Conservation (phyloP, 257 asterid species). For the Cynanchum wilfordii region DNA sequence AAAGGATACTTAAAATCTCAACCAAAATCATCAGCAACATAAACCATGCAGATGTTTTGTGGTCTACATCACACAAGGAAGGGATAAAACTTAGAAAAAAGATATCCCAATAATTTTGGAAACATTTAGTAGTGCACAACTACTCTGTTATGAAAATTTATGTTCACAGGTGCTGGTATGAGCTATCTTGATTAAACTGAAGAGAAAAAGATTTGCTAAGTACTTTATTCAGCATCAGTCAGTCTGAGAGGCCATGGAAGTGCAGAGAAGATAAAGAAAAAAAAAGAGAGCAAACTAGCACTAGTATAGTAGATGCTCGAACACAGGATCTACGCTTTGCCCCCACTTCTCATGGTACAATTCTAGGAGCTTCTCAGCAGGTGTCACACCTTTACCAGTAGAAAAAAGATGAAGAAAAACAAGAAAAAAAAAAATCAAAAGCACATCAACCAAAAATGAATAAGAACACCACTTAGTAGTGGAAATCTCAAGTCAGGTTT, state of each 20-base stretch:
- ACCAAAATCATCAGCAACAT: not conserved
- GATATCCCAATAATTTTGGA: not conserved
- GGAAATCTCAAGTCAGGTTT: no score
- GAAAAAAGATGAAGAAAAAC: not conserved
- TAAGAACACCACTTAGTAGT: not conserved
- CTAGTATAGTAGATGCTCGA: conserved; percentile 82
- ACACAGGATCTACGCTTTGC: conserved; percentile 72
- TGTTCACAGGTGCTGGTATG: not conserved
- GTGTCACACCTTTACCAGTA: conserved; percentile 60
- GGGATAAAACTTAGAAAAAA: not conserved
- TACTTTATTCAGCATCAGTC: not conserved
- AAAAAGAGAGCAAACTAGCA: not conserved
- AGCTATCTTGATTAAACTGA: not conserved
- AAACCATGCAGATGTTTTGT: not conserved
- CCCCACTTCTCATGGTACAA: conserved; percentile 94
- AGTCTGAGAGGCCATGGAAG: not conserved
- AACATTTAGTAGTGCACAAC: not conserved
- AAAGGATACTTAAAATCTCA: not conserved
- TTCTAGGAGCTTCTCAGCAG: conserved; percentile 87
- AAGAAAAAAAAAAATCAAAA: not conserved
- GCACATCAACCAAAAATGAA: not conserved
- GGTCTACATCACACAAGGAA: not conserved
- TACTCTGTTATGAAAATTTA: not conserved
- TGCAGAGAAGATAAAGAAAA: not conserved
- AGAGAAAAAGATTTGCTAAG: no score